Percentiles rank a stretch among this genome's conserved stretches.
These are phyloP conservation scores for Cyberlindnera samutprakarnensis DNA, from an alignment of 805 yeast genomes.

Conservation along the genomic window DNA sequence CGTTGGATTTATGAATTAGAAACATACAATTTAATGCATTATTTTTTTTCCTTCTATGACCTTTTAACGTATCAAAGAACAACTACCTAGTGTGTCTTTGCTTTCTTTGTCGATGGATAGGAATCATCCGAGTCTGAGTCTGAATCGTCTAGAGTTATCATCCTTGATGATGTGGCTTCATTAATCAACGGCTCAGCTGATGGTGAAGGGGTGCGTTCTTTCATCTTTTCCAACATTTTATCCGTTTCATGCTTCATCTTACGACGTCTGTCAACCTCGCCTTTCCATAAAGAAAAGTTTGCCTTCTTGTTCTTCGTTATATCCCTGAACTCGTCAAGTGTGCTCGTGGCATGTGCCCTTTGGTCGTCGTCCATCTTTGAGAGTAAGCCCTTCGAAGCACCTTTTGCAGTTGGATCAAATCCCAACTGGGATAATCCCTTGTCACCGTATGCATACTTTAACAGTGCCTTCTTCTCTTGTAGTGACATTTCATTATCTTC, in stretches of 20 bases:
- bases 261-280: constrained; percentile 22
- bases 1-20: too few species aligned
- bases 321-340: constrained; percentile 20
- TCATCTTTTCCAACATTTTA: constrained; percentile 21
- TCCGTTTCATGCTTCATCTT: constrained; percentile 23
- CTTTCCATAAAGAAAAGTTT: constrained; percentile 26
- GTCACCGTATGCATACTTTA: constrained; percentile 33
- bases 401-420: constrained; percentile 40
- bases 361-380: constrained; percentile 11
- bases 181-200: too few species aligned
- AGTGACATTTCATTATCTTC: constrained; percentile 16
- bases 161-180: too few species aligned
- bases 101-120: too few species aligned
- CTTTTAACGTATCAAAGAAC: too few species aligned
- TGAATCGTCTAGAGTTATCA: too few species aligned
- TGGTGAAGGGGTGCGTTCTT: constrained; percentile 5
- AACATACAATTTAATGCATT: constrained; percentile 1
- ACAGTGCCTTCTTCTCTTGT: constrained; percentile 21
- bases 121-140: too few species aligned
- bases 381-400: constrained; percentile 12
- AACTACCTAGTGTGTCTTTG: too few species aligned
- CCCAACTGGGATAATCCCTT: constrained; percentile 37
- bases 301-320: constrained; percentile 27
- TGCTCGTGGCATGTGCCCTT: constrained; percentile 17
- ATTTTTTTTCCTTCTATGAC: neutral